Base-by-base conservation (phyloP, 2,329 filamentous ascomycete genomes). In the Kalmusia sp. region DNA sequence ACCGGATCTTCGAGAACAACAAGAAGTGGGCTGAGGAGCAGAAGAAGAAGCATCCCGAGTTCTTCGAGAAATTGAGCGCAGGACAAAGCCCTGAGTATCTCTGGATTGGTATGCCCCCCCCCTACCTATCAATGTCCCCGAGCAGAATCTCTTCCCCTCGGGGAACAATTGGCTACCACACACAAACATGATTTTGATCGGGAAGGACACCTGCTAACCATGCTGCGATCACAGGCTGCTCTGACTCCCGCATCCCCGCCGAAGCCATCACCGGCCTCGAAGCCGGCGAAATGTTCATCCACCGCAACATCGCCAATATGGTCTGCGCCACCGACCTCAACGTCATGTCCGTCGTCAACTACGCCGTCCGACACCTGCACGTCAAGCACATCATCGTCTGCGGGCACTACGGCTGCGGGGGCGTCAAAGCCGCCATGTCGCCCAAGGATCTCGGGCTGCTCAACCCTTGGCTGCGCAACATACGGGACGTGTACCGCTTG, bases 381-480 rank as follows among this genome's bases (percentile, higher is more conserved):
- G 87, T 90, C 63, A 82, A 87, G 72, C 87, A 90, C 74, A 83
- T 91, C 47, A 81, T 90, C 50, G 81, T 91, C 9, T 89, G 87
- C 74, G 87, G 87, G 1, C 88, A 91, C 78, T 84, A 86, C 43
- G 76, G 76, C 50, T 91, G 88, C 71, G 87, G 87, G 30, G 87
- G 87, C n/a, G 85, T 87, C 40, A 80, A 80, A 12, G 87, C 86
- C 0, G 83, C 86, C 3, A 73, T 75, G 69, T 89, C 86, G 0
- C 83, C 87, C 63, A 84, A 87, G 71, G 87, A 91, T 68, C 76
- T 91, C 51, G 88, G 88, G 45, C 73, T 91, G 27, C 77, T 91
- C 52, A 90, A 91, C 77, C 87, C 87, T 1, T 91, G 88, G 88
- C 81, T 91, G 59, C 81, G 87, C 46, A 89, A 90, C 76, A 90